A percentile compares a stretch with the other conserved stretches of the same genome.
Conservation (phyloP, 2,329 filamentous ascomycete species). For the Xylariaceae sp. region DNA sequence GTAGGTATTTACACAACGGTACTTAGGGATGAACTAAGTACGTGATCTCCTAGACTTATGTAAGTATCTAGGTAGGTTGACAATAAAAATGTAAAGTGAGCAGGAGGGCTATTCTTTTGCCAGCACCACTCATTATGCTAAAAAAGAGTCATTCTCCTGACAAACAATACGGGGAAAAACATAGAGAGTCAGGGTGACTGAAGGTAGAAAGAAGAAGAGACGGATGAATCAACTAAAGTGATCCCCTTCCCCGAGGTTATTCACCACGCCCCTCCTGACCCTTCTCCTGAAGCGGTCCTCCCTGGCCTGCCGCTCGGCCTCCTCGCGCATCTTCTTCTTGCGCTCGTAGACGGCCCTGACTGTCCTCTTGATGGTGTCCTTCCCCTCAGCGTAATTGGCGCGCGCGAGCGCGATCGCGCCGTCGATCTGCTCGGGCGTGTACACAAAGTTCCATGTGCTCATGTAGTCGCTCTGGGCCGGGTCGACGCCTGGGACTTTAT, state of each 20-base stretch:
- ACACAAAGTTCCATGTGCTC: conserved; percentile 97
- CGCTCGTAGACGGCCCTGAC: conserved; percentile 88
- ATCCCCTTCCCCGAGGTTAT: conserved; percentile 57
- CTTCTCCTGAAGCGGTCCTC: conserved; percentile 40
- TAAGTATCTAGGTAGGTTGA: too few species aligned
- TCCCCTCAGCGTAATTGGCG: conserved; percentile 82
- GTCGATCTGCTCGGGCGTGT: conserved; percentile 85
- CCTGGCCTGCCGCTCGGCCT: conserved; percentile 39
- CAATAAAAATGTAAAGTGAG: too few species aligned
- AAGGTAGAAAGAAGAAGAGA: too few species aligned
- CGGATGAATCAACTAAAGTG: conserved; percentile 54
- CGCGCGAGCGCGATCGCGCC: conserved; percentile 73
- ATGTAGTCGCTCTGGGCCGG: conserved; percentile 80
- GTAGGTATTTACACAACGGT: too few species aligned
- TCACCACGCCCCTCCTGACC: conserved; percentile 45
- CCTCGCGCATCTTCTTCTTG: conserved; percentile 66
- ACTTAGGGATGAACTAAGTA: too few species aligned
- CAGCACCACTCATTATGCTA: too few species aligned
- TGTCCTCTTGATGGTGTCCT: conserved; percentile 69
- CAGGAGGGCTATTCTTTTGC: too few species aligned
- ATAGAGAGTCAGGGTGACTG: too few species aligned
- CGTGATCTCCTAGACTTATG: too few species aligned
- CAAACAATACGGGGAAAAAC: too few species aligned
- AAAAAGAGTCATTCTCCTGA: too few species aligned
- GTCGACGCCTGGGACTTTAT: conserved; percentile 70